Conservation (phyloP, 352 stramenopile genomes). For the Phytophthora colocasiae region DNA sequence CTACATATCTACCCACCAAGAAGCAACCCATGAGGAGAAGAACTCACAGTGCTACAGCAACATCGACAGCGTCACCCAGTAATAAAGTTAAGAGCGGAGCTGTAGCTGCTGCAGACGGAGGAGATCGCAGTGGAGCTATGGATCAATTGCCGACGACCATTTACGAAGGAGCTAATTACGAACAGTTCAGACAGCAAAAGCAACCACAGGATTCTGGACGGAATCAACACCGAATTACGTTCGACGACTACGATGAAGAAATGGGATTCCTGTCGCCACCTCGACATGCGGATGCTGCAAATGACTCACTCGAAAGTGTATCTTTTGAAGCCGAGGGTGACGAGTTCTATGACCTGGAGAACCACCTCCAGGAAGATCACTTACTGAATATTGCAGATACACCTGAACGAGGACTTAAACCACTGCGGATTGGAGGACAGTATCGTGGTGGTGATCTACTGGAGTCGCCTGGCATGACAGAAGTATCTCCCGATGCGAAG, state of each 20-base stretch:
- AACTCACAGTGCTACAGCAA: conserved; percentile 67
- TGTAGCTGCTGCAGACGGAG: conserved; percentile 25
- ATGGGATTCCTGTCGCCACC: conserved; percentile 54
- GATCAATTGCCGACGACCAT: conserved; percentile 63
- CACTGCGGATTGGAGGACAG: conserved; percentile 31
- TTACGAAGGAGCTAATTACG: conserved; percentile 52
- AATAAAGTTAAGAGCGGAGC: conserved; percentile 40
- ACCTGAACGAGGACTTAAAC: conserved; percentile 19
- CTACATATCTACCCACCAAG: conserved; percentile 59
- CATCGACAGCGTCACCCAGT: conserved; percentile 16
- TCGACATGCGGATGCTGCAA: conserved; percentile 27
- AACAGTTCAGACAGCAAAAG: conserved; percentile 30
- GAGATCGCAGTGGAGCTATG: conserved; percentile 21
- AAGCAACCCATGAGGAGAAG: conserved; percentile 84
- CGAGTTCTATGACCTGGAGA: conserved; percentile 64
- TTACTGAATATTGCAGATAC: conserved; percentile 38
- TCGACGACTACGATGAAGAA: conserved; percentile 61
- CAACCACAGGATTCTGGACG: conserved; percentile 53
- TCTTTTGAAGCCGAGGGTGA: conserved; percentile 59
- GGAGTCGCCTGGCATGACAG: conserved; percentile 24
- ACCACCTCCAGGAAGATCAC: conserved; percentile 37
- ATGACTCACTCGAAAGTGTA: conserved; percentile 58
- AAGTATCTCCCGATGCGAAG: conserved; percentile 52
- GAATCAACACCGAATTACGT: conserved; percentile 69
- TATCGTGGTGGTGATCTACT: conserved; percentile 38